A percentile compares a stretch with the other conserved stretches of the same genome.
Evolutionary conservation across 2,329 filamentous ascomycete species (phyloP).

Genomic region (Macrophomina tecta): DNA sequence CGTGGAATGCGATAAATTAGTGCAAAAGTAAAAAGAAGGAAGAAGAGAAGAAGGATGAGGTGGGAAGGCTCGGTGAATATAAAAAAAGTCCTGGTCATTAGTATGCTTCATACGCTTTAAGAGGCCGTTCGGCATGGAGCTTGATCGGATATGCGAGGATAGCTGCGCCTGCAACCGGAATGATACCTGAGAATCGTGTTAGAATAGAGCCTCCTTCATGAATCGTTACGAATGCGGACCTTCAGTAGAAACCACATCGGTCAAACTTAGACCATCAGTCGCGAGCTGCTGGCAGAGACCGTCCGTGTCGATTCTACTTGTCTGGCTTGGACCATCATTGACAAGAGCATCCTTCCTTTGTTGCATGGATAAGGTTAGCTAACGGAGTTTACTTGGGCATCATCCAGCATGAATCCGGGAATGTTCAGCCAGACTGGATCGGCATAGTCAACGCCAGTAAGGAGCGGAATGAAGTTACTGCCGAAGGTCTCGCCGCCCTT

Average conservation of each 20-base stretch:
- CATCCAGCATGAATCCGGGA: slow-evolving; percentile 53
- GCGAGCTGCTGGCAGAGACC: slow-evolving; percentile 48
- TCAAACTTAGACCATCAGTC: slow-evolving; percentile 49
- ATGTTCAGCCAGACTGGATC: slow-evolving; percentile 65
- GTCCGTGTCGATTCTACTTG: slow-evolving; percentile 47
- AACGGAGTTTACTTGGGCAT: slow-evolving; percentile 57
- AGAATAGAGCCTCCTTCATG: slow-evolving; percentile 29
- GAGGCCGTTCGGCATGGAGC: background rate
- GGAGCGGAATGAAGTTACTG: slow-evolving; percentile 58
- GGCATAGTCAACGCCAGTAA: slow-evolving; percentile 50
- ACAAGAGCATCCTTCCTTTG: slow-evolving; percentile 52
- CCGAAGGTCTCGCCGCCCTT: slow-evolving; percentile 54
- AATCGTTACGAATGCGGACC: background rate
- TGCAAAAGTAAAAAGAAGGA: too few species aligned
- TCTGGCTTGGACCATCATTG: slow-evolving; percentile 53
- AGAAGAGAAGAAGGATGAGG: too few species aligned
- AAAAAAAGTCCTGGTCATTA: background rate
- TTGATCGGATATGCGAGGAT: slow-evolving; percentile 35
- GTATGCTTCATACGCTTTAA: background rate
- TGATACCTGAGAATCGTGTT: slow-evolving; percentile 45
- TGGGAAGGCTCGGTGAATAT: too few species aligned
- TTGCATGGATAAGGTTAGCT: background rate
- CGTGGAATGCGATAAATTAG: too few species aligned
- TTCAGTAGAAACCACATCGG: slow-evolving; percentile 46
- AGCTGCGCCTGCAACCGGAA: slow-evolving; percentile 48